A percentile compares a stretch with the other conserved stretches of the same genome.
Conservation (phyloP, 176 grass and related monocot species). For the Rhynchospora pubera region DNA sequence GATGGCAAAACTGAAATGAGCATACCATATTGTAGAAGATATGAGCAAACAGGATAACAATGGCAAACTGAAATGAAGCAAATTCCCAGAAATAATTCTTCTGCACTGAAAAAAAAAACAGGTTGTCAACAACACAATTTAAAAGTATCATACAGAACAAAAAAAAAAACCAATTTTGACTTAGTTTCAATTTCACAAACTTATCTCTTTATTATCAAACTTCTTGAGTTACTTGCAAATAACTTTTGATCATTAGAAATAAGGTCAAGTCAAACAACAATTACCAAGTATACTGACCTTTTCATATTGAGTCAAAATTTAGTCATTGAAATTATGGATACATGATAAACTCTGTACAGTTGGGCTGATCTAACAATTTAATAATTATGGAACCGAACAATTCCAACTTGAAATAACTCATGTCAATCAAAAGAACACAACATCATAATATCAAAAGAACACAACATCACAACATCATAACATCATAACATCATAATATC, state of each 20-base stretch:
- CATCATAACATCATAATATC: too few species aligned
- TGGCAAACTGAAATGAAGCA: conserved; percentile 93
- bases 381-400: too few species aligned
- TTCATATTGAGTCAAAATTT: not conserved
- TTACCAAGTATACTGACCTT: not conserved
- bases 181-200: not conserved
- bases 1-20: too few species aligned
- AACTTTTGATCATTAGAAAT: not conserved
- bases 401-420: too few species aligned
- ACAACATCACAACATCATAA: too few species aligned
- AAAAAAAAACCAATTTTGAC: not conserved
- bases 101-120: conserved; percentile 48
- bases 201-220: too few species aligned
- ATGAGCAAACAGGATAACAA: conserved; percentile 89
- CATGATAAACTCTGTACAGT: too few species aligned
- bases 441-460: too few species aligned
- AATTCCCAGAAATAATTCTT: conserved; percentile 89
- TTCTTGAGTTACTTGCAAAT: not conserved
- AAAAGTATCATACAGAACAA: not conserved
- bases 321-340: not conserved
- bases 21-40: conserved; percentile 90
- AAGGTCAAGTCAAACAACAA: not conserved
- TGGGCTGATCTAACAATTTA: too few species aligned
- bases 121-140: not conserved
- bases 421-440: too few species aligned